Conservation (phyloP, 306 rosid genomes). For the Dicorynia guianensis region DNA sequence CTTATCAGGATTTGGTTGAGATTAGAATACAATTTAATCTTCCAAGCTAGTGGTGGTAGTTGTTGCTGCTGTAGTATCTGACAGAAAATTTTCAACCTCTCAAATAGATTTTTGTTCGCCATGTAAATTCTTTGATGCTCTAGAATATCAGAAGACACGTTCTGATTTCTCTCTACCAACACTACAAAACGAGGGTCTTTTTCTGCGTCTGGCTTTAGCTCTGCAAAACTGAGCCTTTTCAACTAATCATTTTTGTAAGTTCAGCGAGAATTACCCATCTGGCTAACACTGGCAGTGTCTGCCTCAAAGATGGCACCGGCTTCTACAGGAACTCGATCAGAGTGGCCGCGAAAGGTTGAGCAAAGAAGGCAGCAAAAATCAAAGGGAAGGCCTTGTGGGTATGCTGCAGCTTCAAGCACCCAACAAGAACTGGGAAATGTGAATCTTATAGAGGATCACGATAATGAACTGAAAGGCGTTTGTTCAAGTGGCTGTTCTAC, state of each 20-base stretch:
- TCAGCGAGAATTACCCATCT: constrained; percentile 18
- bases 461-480: not conserved
- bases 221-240: constrained; percentile 34
- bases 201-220: constrained; percentile 27
- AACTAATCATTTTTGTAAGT: constrained; percentile 17
- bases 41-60: constrained; percentile 48
- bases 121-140: constrained; percentile 3
- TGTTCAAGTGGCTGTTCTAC: constrained; percentile 51
- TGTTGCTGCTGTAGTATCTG: constrained; percentile 21
- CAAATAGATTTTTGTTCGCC: constrained; percentile 22
- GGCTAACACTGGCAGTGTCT: not conserved
- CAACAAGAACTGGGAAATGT: constrained; percentile 9
- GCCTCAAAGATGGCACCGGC: constrained; percentile 42
- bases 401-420: constrained; percentile 25
- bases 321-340: constrained; percentile 35
- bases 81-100: constrained; percentile 46
- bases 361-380: constrained; percentile 32
- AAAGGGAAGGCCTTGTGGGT: constrained; percentile 29
- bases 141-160: not conserved
- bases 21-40: constrained; percentile 27
- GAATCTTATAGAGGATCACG: constrained; percentile 9
- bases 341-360: constrained; percentile 27
- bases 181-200: constrained; percentile 14
- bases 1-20: constrained; percentile 50
- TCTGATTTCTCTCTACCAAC: not conserved